Evolutionary conservation across 2,329 filamentous ascomycete species (phyloP), one percentile per base, ranked within the genome.

Genomic region (Penicillium italicum): DNA sequence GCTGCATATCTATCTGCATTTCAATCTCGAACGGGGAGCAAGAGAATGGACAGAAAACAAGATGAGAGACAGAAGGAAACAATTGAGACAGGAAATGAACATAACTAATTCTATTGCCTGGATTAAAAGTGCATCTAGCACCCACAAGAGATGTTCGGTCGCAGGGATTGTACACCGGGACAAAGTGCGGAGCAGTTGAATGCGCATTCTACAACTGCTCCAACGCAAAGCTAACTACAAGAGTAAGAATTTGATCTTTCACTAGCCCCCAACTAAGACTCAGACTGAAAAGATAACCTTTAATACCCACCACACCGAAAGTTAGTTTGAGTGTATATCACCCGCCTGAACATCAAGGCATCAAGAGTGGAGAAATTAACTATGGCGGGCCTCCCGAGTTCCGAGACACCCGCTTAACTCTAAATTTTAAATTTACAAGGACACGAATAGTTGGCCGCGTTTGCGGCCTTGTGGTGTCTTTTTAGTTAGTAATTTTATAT

Each of bases 381-480:
- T 9, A n/a, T 30, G 26, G 7, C 24, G 36, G 37, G 10, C n/a
- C 10, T 22, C 18, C 34, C 26, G n/a, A 14, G 14, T 10, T 12
- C 26, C 28, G 36, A 22, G 10, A n/a, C 6, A 41, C 26, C 43
- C n/a, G 28, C 37, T 34, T 20, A 43, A 43, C 4, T 50, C 20
- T 50, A 50, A 43, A 34, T 44, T 43, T 34, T 50, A 50, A 43
- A 34, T 44, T 43, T 34, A 50, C 30, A 49, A 33, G 6, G 24
- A 28, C 6, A 28, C 6, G 8, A 3, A 24, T 24, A 24, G n/a
- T n/a, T n/a, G n/a, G n/a, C n/a, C n/a, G n/a, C n/a, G n/a, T n/a
- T n/a, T n/a, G n/a, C n/a, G n/a, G n/a, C n/a, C n/a, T n/a, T n/a
- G n/a, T n/a, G n/a, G n/a, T n/a, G n/a, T n/a, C n/a, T n/a, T n/a